Percentiles rank a stretch among this genome's conserved stretches.
Evolutionary conservation across 805 yeast species (phyloP).

Genomic region (Zygoascus bituminiphila): DNA sequence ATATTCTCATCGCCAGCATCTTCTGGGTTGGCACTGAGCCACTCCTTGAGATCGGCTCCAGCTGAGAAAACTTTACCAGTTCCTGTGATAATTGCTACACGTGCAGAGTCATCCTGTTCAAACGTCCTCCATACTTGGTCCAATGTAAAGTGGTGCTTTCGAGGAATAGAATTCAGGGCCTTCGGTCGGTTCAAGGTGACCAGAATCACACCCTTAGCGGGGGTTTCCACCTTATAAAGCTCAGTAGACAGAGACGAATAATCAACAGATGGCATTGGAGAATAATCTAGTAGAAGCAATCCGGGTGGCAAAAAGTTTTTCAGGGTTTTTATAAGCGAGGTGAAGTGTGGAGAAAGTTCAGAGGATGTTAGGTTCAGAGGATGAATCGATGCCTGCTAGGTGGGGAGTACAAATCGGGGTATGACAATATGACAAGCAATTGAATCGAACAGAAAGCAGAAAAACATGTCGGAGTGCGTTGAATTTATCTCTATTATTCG

Average conservation of each 20-base stretch:
- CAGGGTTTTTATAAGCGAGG: too few species aligned
- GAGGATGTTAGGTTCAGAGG: too few species aligned
- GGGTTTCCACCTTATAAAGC: slow-evolving; percentile 13
- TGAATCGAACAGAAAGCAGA: too few species aligned
- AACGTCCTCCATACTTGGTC: slow-evolving; percentile 16
- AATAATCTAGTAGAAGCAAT: too few species aligned
- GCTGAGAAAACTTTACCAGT: slow-evolving; percentile 23
- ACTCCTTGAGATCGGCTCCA: slow-evolving; percentile 24
- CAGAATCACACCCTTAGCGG: slow-evolving; percentile 10
- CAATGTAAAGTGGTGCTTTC: slow-evolving; percentile 12
- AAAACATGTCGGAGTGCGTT: too few species aligned
- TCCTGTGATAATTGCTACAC: slow-evolving; percentile 23
- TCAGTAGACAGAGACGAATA: background rate
- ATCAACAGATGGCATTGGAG: too few species aligned
- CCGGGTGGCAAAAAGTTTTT: too few species aligned
- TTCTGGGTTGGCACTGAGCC: slow-evolving; percentile 9
- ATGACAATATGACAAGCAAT: too few species aligned
- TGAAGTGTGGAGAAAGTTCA: too few species aligned
- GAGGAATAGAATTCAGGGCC: slow-evolving; percentile 16
- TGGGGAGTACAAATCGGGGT: too few species aligned
- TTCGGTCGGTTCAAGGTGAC: slow-evolving; percentile 18
- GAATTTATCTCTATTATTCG: too few species aligned
- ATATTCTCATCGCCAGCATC: background rate
- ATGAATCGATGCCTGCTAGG: too few species aligned
- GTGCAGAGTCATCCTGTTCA: slow-evolving; percentile 15